Evolutionary conservation across 352 stramenopile species (phyloP), one percentile per base, ranked within the genome.

Genomic region (Pythium diclinum): DNA sequence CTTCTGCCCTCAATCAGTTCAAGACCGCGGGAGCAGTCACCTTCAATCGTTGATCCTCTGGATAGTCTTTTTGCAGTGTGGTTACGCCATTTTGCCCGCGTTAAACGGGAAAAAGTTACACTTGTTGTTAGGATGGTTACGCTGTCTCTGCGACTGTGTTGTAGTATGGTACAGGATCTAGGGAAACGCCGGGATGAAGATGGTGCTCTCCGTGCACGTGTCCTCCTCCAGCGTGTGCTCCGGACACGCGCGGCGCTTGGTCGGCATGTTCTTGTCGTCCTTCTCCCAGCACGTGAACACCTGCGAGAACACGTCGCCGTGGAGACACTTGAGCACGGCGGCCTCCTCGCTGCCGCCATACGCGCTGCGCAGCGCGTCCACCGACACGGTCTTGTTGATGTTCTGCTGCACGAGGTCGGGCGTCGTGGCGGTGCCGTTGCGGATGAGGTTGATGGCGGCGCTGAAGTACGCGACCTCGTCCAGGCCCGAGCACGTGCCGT

Each of bases 401-500:
- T 86, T 69, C 38, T 88, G 53, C 61, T 88, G 78, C 21, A 95
- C 68, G 36, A 91, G 55, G 36, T 72, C 51, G 0, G 87, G 87
- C 47, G 87, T 95, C 6, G 75, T 71, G 2, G 73, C 80, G 52
- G 83, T 84, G 61, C 76, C 83, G 58, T 95, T 91, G 63, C 74
- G 77, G 19, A 94, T 75, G 66, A 96, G 76, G 38, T 87, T 73
- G n/a, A 98, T 72, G 14, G 89, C 89, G 25, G 77, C 49, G 32
- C 69, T 66, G 73, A 98, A 98, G 75, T 97, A 98, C 34, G 78
- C 75, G 38, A 87, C 63, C 72, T 97, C 85, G 21, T 70, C 61
- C 6, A 98, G 76, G 0, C 89, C 89, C 11, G 88, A 95, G 77
- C 94, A 98, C 49, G 94, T 98, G 32, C 94, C 94, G 67, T 98